Percentiles rank a stretch among this genome's conserved stretches.
These are phyloP conservation scores for Cytospora piceae DNA, from an alignment of 2,329 filamentous ascomycete species.

Conservation along the genomic window DNA sequence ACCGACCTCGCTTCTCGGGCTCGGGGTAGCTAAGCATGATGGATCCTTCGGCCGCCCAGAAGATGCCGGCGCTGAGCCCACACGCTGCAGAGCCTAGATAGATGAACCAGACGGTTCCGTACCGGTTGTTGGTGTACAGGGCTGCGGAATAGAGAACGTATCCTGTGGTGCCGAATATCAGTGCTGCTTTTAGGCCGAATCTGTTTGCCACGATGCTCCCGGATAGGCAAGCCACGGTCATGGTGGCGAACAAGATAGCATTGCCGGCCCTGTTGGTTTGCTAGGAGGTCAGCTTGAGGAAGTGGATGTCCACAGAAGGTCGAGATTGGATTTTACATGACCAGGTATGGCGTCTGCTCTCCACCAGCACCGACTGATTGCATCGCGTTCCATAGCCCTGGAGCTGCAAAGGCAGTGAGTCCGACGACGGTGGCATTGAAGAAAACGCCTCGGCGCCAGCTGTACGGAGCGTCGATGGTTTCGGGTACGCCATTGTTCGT, in stretches of 20 bases:
- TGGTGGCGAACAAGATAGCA: conserved; percentile 42
- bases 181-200: conserved; percentile 39
- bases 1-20: conserved; percentile 29
- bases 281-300: neutral
- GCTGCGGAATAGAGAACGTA: conserved; percentile 43
- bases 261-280: conserved; percentile 39
- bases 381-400: conserved; percentile 40
- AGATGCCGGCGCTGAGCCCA: conserved; percentile 33
- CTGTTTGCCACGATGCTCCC: conserved; percentile 42
- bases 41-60: conserved; percentile 37
- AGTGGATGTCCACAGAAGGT: no score
- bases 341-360: conserved; percentile 37
- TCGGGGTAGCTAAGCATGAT: conserved; percentile 36
- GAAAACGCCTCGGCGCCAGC: conserved; percentile 37
- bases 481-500: neutral
- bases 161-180: conserved; percentile 41
- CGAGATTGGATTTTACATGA: conserved; percentile 33
- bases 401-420: conserved; percentile 36
- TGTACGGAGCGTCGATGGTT: conserved; percentile 17
- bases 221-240: conserved; percentile 41
- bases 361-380: conserved; percentile 38
- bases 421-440: conserved; percentile 37
- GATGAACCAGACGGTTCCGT: conserved; percentile 33
- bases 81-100: conserved; percentile 37
- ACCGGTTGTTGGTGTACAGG: conserved; percentile 43